Percentiles rank a stretch among this genome's conserved stretches.
Conservation (phyloP, 192 early-diverging fungal species). For the Coemansia sp. region DNA sequence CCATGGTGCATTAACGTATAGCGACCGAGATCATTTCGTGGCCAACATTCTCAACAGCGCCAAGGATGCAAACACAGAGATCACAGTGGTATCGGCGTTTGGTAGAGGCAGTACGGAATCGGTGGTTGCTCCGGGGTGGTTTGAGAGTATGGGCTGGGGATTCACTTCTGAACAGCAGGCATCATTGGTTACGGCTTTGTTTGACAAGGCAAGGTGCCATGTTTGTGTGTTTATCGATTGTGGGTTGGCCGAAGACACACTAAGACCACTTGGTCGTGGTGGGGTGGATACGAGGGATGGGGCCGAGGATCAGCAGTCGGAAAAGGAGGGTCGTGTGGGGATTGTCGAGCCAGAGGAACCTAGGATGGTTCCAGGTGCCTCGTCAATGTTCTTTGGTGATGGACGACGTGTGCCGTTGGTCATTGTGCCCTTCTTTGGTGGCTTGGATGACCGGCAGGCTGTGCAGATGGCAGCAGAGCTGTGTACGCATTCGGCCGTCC, state of each 20-base stretch:
- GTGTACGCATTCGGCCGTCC: conserved; percentile 44
- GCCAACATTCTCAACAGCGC: conserved; percentile 57
- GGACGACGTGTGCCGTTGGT: conserved; percentile 53
- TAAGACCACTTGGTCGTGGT: no score
- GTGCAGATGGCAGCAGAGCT: conserved; percentile 8
- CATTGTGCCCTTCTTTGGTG: conserved; percentile 68
- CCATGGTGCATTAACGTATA: conserved; percentile 55
- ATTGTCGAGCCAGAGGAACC: conserved; percentile 1
- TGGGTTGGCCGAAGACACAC: conserved; percentile 55
- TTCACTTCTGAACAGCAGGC: conserved; percentile 49
- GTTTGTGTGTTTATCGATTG: conserved; percentile 65
- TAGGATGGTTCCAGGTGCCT: neutral
- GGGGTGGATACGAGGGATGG: no score
- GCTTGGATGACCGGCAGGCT: conserved; percentile 59
- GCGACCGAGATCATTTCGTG: conserved; percentile 62
- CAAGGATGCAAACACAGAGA: conserved; percentile 49
- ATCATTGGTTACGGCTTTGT: conserved; percentile 44
- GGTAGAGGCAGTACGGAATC: conserved; percentile 10
- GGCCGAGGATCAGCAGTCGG: no score
- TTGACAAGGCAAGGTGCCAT: conserved; percentile 37
- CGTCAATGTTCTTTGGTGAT: conserved; percentile 15
- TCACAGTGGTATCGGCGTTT: conserved; percentile 69
- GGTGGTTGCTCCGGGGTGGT: conserved; percentile 25
- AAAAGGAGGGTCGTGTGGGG: conserved; percentile 3
- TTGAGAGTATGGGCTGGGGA: conserved; percentile 38